phyloP scores from a whole-genome alignment of 331 rosid species.

The Pyrus hybrid region DNA sequence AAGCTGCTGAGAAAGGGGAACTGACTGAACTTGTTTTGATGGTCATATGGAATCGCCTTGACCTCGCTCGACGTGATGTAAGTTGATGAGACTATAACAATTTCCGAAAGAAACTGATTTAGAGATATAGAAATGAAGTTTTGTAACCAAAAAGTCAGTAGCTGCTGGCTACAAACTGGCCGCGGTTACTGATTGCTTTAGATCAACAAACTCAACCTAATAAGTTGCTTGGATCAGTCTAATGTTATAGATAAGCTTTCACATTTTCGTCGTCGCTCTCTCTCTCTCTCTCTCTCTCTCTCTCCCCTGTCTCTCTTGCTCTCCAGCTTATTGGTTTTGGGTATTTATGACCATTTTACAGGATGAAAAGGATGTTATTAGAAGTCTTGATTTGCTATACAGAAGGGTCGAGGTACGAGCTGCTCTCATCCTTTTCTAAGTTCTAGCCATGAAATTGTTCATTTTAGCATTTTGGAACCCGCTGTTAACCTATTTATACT shows the following conservation, averaged over 20 bases:
- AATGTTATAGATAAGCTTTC: neutral
- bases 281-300: neutral
- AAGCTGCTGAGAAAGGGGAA: slow-evolving; percentile 93
- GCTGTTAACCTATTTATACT: neutral
- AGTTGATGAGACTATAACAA: slow-evolving; percentile 18
- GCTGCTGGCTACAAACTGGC: neutral
- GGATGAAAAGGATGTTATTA: slow-evolving; percentile 91
- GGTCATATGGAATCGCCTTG: slow-evolving; percentile 97
- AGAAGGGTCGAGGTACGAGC: slow-evolving; percentile 85
- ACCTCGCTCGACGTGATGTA: slow-evolving; percentile 94
- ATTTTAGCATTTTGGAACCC: neutral
- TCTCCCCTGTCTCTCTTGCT: slow-evolving; percentile 5
- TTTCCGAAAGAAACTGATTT: neutral
- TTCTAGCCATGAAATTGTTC: neutral
- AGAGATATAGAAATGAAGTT: neutral
- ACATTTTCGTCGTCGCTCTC: neutral
- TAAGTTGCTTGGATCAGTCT: neutral
- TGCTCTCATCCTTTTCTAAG: slow-evolving; percentile 3
- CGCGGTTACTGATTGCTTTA: neutral
- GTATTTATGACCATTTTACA: slow-evolving; percentile 29
- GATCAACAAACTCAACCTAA: neutral
- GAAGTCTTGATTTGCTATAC: slow-evolving; percentile 82
- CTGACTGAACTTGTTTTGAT: slow-evolving; percentile 87
- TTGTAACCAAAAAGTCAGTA: neutral
- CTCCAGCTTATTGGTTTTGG: slow-evolving; percentile 1